Evolutionary conservation across 1,284 basidiomycete species (phyloP), one percentile per base, ranked within the genome.

Genomic region (Irpex rosettiformis): DNA sequence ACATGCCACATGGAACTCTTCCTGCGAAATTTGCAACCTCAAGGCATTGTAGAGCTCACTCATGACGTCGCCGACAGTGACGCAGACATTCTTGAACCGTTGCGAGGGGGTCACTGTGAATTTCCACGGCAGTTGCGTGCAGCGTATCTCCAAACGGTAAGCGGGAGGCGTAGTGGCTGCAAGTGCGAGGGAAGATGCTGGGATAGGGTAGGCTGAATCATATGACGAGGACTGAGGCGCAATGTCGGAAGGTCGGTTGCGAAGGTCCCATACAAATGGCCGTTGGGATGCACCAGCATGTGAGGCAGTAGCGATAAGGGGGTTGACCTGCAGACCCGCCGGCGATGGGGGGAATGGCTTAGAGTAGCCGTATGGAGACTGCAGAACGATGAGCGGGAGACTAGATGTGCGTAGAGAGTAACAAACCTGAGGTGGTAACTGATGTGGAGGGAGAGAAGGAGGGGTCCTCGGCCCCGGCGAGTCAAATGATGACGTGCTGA

Each of bases 1-100:
- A 28, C 29, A 49, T 16, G 47, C 37, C 7, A 11, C n/a, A 5
- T 45, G 7, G 54, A 51, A 55, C 56, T 61, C 60, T 21, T 24
- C 49, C 11, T 16, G 25, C 22, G 57, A 56, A 22, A 61, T 45
- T 30, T 57, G 57, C 21, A 37, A 21, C 21, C 60, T 56, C 42
- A 61, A 30, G 13, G 13, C 10, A 25, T 54, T 30, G 52, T 58
- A 61, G 24, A 61, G 37, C 57, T 61, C 56, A 29, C 43, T 30
- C 29, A 61, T 37, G 48, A 61, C 43, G 49, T 61, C 60, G 49
- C 60, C 60, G 47, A 61, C 57, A 22, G 60, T 61, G 43, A 58
- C 60, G 54, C 18, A 58, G 24, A 49, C 21, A 29, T 58, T 57
- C 4, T 49, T 54, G 54, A 49, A 58, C 30, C 40, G 25, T 37